Evolutionary conservation across 192 early-diverging fungal species (phyloP), one percentile per base, ranked within the genome.

Genomic region (Endogone sp.): DNA sequence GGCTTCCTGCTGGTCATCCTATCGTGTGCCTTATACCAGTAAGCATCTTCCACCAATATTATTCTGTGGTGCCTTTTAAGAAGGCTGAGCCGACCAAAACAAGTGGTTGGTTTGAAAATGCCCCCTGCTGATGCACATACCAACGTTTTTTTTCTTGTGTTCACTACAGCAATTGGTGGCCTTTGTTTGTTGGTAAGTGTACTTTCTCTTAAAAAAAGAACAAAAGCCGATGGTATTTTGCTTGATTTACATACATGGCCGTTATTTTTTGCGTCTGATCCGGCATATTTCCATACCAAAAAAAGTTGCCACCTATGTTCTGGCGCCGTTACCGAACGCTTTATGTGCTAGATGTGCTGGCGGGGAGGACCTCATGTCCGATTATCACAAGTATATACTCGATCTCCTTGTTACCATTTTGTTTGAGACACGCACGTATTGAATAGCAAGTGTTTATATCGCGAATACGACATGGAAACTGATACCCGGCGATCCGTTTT

Each of bases 1-100:
- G 97, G 97, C 28, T 95, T 96, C 69, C 83, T 99, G 70, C 85
- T 95, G 27, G 94, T 93, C 65, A 96, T 97, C 73, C 87, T 99
- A 63, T 97, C 95, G 16, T 96, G 95, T 71, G 97, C 97, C 29
- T 81, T 97, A 66, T 94, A 92, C 83, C 87, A 81, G 92, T 94
- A 82, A 64, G 84, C 57, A 16, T 29, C 32, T 29, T 37, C 63
- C 23, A 4, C 11, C 55, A 49, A 13, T 21, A 37, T 55, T 58
- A 44, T 27, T 56, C 20, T 56, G 4, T 24, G 54, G 8, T 8
- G 2, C 37, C 65, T 49, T 56, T 66, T 49, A 54, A 29, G 29
- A 16, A n/a, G 54, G 2, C 32, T 62, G 20, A 27, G 31, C 23
- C 62, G 29, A 60, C 61, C n/a, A n/a, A n/a, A n/a, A n/a, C n/a